Percentiles rank a stretch among this genome's conserved stretches.
phyloP scores from a whole-genome alignment of 2,329 filamentous ascomycete species.

The Capronia americana region DNA sequence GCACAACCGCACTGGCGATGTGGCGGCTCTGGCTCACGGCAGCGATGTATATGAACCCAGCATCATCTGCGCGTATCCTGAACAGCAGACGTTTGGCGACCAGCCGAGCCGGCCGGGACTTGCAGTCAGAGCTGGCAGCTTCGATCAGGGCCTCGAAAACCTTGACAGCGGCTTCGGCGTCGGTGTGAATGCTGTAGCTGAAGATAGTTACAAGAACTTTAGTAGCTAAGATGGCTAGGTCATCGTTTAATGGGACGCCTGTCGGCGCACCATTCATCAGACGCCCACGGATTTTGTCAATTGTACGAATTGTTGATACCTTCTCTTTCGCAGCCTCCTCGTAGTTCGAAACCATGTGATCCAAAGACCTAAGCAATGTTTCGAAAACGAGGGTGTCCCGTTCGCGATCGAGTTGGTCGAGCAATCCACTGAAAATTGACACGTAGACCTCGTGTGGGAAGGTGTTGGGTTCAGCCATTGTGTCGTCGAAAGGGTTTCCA shows the following conservation, averaged over 20 bases:
- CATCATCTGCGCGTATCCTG: slow-evolving; percentile 80
- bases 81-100: slow-evolving; percentile 80
- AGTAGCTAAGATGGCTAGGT: slow-evolving; percentile 28
- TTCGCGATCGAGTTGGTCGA: slow-evolving; percentile 29
- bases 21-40: slow-evolving; percentile 73
- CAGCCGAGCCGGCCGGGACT: slow-evolving; percentile 72
- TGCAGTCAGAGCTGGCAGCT: slow-evolving; percentile 44
- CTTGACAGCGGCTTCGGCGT: slow-evolving; percentile 17
- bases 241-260: slow-evolving; percentile 22
- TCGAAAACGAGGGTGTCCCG: slow-evolving; percentile 28
- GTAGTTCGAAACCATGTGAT: slow-evolving; percentile 29
- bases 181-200: slow-evolving; percentile 30
- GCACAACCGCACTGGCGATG: slow-evolving; percentile 73
- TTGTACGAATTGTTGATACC: slow-evolving; percentile 17
- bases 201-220: slow-evolving; percentile 33
- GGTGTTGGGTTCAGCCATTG: background rate
- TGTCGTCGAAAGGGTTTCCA: background rate
- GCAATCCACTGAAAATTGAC: slow-evolving; percentile 28
- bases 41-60: slow-evolving; percentile 75
- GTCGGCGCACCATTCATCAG: slow-evolving; percentile 20
- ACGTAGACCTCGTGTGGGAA: slow-evolving; percentile 19
- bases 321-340: slow-evolving; percentile 27
- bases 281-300: slow-evolving; percentile 22
- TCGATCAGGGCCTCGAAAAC: slow-evolving; percentile 33
- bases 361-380: slow-evolving; percentile 27